Conservation (phyloP, 2,329 filamentous ascomycete genomes). For the Botrytis elliptica region DNA sequence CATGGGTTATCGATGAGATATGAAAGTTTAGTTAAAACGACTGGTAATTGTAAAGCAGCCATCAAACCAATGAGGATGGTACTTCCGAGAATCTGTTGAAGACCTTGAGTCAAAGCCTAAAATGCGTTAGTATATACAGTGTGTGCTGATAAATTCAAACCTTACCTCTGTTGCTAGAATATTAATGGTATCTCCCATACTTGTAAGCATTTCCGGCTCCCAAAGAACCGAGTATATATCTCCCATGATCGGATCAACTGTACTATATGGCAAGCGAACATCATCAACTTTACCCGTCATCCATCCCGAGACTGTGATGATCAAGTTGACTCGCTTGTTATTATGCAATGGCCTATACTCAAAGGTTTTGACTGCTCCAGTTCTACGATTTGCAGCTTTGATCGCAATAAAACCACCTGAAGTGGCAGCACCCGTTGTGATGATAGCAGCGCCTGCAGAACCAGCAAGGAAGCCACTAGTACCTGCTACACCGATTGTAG, state of each 20-base stretch:
- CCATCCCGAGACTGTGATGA: slow-evolving; percentile 94
- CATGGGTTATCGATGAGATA: slow-evolving; percentile 98
- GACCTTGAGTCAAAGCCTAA: slow-evolving; percentile 87
- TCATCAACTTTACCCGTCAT: slow-evolving; percentile 98
- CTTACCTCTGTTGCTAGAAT: slow-evolving; percentile 93
- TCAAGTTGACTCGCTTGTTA: slow-evolving; percentile 94
- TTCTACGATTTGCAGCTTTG: slow-evolving; percentile 81
- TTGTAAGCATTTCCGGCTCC: slow-evolving; percentile 97
- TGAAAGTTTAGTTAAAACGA: slow-evolving; percentile 87
- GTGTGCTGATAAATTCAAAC: not conserved
- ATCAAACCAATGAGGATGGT: slow-evolving; percentile 87
- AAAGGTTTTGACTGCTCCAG: slow-evolving; percentile 90
- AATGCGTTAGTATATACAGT: slow-evolving; percentile 31
- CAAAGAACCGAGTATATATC: slow-evolving; percentile 96
- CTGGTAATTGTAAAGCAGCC: slow-evolving; percentile 87
- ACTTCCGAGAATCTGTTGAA: slow-evolving; percentile 90
- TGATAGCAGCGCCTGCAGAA: slow-evolving; percentile 87
- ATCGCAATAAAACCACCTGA: slow-evolving; percentile 85
- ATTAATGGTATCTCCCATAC: slow-evolving; percentile 98
- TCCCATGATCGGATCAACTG: slow-evolving; percentile 95
- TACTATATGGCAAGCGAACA: slow-evolving; percentile 91
- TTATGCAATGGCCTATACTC: slow-evolving; percentile 96
- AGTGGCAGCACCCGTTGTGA: slow-evolving; percentile 83
- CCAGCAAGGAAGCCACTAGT: slow-evolving; percentile 88
- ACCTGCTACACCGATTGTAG: slow-evolving; percentile 87